These are phyloP conservation scores for Ephemerocybe angulata DNA, from an alignment of 768 basidiomycete species.

Conservation along the genomic window DNA sequence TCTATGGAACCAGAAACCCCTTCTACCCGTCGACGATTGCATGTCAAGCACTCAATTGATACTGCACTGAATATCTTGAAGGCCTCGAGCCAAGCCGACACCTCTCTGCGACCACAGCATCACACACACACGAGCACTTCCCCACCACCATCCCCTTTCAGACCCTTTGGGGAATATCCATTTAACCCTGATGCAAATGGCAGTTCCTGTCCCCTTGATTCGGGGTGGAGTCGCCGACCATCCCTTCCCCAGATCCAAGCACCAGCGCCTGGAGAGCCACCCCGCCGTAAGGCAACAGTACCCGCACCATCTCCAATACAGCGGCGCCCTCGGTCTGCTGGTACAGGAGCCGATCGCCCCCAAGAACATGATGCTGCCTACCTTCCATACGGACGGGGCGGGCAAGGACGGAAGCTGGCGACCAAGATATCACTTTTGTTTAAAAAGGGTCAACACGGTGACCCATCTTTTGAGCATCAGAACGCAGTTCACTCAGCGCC, in stretches of 20 bases:
- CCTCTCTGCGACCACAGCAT: conserved; percentile 15
- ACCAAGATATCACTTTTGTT: conserved; percentile 78
- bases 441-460: conserved; percentile 52
- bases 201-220: conserved; percentile 28
- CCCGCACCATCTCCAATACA: conserved; percentile 32
- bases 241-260: conserved; percentile 60
- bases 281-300: conserved; percentile 27
- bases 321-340: conserved; percentile 69
- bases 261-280: conserved; percentile 18
- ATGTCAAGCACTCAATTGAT: conserved; percentile 78
- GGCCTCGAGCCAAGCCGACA: conserved; percentile 31
- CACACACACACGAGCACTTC: conserved; percentile 19
- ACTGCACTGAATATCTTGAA: conserved; percentile 58
- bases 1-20: conserved; percentile 24
- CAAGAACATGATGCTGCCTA: conserved; percentile 27
- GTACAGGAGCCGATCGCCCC: conserved; percentile 54
- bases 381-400: conserved; percentile 31
- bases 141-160: conserved; percentile 41
- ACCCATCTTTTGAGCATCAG: conserved; percentile 18
- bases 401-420: conserved; percentile 43
- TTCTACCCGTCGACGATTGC: conserved; percentile 48
- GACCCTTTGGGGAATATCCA: conserved; percentile 44
- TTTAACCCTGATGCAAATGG: conserved; percentile 34
- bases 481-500: conserved; percentile 11
- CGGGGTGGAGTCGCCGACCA: conserved; percentile 55